Conservation (phyloP, 768 basidiomycete genomes). For the Boletus reticulatus region DNA sequence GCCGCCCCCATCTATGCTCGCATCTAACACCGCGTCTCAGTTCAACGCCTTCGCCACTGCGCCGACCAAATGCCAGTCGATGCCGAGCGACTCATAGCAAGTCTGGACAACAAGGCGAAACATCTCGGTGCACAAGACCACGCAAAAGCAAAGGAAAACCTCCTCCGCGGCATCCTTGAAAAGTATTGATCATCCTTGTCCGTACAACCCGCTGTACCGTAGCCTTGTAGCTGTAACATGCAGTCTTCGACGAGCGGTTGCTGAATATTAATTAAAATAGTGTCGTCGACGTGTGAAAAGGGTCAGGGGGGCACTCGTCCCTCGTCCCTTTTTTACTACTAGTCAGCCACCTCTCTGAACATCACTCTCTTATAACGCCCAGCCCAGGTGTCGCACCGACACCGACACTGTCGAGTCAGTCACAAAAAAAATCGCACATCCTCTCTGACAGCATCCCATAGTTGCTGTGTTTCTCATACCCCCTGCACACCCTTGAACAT, state of each 20-base stretch:
- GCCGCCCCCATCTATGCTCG: not conserved
- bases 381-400: not conserved
- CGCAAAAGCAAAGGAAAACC: conserved; percentile 33
- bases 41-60: conserved; percentile 39
- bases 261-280: no score
- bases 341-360: conserved; percentile 5
- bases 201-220: not conserved
- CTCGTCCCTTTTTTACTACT: not conserved
- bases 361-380: not conserved
- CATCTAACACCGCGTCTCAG: conserved; percentile 31
- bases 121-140: conserved; percentile 33
- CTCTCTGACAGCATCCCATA: conserved; percentile 2
- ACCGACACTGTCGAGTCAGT: conserved; percentile 4
- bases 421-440: not conserved
- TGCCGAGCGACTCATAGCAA: conserved; percentile 50
- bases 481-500: conserved; percentile 33
- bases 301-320: not conserved
- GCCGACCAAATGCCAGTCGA: conserved; percentile 48
- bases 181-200: conserved; percentile 22
- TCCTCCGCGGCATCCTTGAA: conserved; percentile 34
- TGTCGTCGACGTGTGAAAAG: conserved; percentile 24
- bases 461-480: conserved; percentile 1
- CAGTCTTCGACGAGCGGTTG: not conserved
- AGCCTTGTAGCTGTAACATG: conserved; percentile 4
- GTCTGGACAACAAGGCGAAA: conserved; percentile 54